phyloP scores from a whole-genome alignment of 2,329 filamentous ascomycete species.

The Sclerotinia subarctica region DNA sequence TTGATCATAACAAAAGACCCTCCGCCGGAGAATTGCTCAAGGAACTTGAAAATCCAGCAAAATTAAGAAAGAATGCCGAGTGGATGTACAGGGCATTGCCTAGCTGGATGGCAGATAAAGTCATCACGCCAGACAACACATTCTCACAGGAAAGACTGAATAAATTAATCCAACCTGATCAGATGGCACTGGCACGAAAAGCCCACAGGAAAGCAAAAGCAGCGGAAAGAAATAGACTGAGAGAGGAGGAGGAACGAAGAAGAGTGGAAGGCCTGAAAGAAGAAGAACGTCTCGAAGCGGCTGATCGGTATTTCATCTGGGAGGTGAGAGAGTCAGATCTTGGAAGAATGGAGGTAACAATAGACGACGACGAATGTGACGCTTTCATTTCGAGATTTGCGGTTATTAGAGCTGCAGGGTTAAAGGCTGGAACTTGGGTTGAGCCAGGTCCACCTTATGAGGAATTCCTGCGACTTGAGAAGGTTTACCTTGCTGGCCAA shows the following conservation, averaged over 20 bases:
- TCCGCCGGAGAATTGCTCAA: background rate
- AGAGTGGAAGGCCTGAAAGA: too few relatives aligned
- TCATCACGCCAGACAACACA: background rate
- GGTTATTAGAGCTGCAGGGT: background rate
- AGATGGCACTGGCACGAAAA: background rate
- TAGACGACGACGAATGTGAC: rapidly evolving
- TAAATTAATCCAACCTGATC: background rate
- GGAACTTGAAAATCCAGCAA: background rate
- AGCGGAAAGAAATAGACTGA: too few relatives aligned
- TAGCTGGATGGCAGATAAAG: background rate
- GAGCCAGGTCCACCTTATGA: background rate
- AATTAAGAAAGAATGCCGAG: background rate
- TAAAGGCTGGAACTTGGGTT: background rate
- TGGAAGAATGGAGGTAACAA: background rate
- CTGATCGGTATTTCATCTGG: background rate
- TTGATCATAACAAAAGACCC: background rate
- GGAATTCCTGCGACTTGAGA: background rate
- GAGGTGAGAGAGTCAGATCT: background rate
- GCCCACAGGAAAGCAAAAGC: background rate
- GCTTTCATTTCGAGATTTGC: background rate
- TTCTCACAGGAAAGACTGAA: background rate
- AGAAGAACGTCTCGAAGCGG: too few relatives aligned
- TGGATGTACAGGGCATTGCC: constrained; percentile 5
- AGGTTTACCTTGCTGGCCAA: background rate
- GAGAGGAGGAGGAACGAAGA: too few relatives aligned